A percentile compares a stretch with the other conserved stretches of the same genome.
phyloP scores from a whole-genome alignment of 129 eudicot species.

The Calendula officinalis region DNA sequence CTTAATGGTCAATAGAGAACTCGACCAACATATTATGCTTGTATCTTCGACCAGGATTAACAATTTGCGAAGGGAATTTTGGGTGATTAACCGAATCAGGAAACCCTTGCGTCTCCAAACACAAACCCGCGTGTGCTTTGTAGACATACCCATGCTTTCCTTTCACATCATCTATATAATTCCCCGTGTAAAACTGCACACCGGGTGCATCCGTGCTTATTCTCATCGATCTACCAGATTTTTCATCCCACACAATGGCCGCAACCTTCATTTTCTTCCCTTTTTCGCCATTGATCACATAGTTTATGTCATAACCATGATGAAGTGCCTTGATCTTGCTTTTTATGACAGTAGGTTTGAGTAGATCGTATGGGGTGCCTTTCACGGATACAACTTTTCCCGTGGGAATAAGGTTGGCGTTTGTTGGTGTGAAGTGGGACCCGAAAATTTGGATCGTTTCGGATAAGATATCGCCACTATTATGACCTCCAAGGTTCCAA shows the following conservation, averaged over 20 bases:
- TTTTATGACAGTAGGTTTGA: constrained; percentile 48
- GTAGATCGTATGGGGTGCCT: constrained; percentile 77
- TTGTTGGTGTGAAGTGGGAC: constrained; percentile 62
- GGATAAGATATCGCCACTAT: constrained; percentile 57
- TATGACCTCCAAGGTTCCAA: constrained; percentile 94
- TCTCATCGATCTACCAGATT: constrained; percentile 58
- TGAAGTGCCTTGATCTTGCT: constrained; percentile 56
- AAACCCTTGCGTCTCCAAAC: constrained; percentile 90
- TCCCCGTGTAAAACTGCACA: constrained; percentile 76
- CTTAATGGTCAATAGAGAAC: constrained; percentile 36
- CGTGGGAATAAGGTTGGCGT: constrained; percentile 61
- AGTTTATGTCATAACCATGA: constrained; percentile 69
- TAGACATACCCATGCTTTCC: constrained; percentile 80
- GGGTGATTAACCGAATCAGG: constrained; percentile 91
- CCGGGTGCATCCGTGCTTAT: constrained; percentile 59
- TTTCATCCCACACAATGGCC: constrained; percentile 54
- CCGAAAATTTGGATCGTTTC: constrained; percentile 57
- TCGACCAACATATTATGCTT: constrained; percentile 59
- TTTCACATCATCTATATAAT: constrained; percentile 43
- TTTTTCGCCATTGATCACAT: constrained; percentile 49
- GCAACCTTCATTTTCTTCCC: constrained; percentile 48
- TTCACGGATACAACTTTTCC: constrained; percentile 55
- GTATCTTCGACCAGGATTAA: constrained; percentile 58
- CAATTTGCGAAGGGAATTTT: constrained; percentile 74
- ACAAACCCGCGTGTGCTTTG: constrained; percentile 58